Conservation (phyloP, 2,329 filamentous ascomycete genomes). For the Triangularia verruculosa region DNA sequence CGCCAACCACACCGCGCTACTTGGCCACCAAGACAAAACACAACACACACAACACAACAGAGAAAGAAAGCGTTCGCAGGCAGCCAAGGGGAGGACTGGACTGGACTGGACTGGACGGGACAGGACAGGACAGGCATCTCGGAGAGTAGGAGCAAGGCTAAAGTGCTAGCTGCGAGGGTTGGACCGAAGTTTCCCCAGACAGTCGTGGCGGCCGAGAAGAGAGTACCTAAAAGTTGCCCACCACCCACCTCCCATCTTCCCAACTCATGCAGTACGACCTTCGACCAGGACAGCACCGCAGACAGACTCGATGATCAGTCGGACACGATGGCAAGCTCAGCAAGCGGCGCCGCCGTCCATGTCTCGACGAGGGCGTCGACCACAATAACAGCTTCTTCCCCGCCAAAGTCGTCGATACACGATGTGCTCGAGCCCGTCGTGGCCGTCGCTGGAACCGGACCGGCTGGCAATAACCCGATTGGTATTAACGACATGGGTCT, state of each 20-base stretch:
- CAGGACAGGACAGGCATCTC: not conserved
- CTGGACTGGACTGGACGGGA: not conserved
- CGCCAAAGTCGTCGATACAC: not conserved
- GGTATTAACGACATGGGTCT: constrained; percentile 24
- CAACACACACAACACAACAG: not conserved
- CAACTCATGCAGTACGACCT: constrained; percentile 21
- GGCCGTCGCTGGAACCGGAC: not conserved
- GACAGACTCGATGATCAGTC: constrained; percentile 24
- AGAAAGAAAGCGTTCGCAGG: not conserved
- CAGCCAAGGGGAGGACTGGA: not conserved
- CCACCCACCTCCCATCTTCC: constrained; percentile 2
- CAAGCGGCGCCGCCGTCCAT: constrained; percentile 22
- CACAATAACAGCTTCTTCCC: constrained; percentile 7
- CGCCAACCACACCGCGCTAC: no score
- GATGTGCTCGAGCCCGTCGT: not conserved
- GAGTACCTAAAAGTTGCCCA: constrained; percentile 5
- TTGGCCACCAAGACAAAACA: not conserved
- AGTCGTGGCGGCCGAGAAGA: constrained; percentile 5
- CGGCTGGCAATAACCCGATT: constrained; percentile 5
- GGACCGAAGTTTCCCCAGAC: constrained; percentile 20
- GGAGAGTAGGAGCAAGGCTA: constrained; percentile 1
- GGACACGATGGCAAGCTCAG: constrained; percentile 25
- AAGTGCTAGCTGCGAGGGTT: constrained; percentile 6
- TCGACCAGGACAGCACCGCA: constrained; percentile 4
- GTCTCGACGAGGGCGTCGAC: constrained; percentile 21